Percentiles rank a stretch among this genome's conserved stretches.
Evolutionary conservation across 306 rosid genomes (phyloP).

Genomic region (Begonia fuchsioides): DNA sequence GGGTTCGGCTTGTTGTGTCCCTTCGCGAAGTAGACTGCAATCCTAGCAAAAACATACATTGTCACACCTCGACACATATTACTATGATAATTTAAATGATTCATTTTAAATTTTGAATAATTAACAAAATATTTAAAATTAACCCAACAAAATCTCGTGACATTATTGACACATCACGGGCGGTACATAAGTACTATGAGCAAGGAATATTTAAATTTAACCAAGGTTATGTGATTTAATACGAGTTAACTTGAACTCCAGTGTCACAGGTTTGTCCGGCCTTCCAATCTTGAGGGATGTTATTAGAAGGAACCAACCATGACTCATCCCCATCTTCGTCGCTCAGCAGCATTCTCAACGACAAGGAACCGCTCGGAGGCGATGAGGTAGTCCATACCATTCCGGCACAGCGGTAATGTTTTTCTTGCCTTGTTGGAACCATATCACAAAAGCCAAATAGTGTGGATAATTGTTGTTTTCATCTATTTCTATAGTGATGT

Average conservation of each 20-base stretch:
- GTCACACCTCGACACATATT: too few species aligned
- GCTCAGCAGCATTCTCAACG: slow-evolving; percentile 62
- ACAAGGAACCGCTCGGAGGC: slow-evolving; percentile 72
- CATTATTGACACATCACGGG: too few species aligned
- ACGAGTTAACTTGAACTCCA: slow-evolving; percentile 57
- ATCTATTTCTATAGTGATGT: slow-evolving; percentile 63
- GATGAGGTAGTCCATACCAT: slow-evolving; percentile 71
- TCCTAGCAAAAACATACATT: too few species aligned
- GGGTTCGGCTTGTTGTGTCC: too few species aligned
- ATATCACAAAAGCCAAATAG: slow-evolving; percentile 66
- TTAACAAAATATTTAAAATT: too few species aligned
- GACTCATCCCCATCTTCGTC: slow-evolving; percentile 55
- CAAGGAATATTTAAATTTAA: too few species aligned
- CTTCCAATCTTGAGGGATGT: slow-evolving; percentile 71
- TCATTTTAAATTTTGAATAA: too few species aligned
- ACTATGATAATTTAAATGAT: too few species aligned
- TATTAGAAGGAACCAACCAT: slow-evolving; percentile 68
- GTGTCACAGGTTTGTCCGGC: slow-evolving; percentile 64
- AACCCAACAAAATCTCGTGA: too few species aligned
- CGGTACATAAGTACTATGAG: too few species aligned
- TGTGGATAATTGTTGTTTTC: slow-evolving; percentile 57
- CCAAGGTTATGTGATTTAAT: too few species aligned
- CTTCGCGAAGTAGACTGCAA: too few species aligned
- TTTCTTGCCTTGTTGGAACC: slow-evolving; percentile 78
- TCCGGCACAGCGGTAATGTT: slow-evolving; percentile 83